phyloP scores from a whole-genome alignment of 208 protist genomes.

The Leishmania gerbilli region DNA sequence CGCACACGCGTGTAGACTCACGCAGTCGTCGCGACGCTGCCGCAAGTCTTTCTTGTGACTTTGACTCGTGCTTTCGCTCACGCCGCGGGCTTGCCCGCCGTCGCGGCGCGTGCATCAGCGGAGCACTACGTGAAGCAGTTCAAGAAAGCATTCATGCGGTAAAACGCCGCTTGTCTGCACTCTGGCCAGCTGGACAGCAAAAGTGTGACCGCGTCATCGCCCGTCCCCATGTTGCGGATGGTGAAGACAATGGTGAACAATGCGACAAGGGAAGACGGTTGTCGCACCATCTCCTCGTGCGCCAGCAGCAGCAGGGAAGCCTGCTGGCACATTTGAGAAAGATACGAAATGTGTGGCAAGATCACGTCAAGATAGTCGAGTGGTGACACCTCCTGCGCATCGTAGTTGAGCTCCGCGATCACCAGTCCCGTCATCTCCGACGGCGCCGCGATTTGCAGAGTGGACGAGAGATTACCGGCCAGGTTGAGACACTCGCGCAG shows the following conservation, averaged over 20 bases:
- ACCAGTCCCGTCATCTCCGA: constrained; percentile 25
- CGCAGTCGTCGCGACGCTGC: background rate
- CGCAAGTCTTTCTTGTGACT: background rate
- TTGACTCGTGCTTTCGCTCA: background rate
- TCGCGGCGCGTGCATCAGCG: background rate
- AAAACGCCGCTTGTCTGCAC: constrained; percentile 6
- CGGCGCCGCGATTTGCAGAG: constrained; percentile 19
- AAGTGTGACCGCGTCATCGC: constrained; percentile 1
- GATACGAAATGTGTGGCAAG: constrained; percentile 24
- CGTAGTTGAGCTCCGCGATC: constrained; percentile 26
- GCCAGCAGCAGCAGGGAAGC: constrained; percentile 30
- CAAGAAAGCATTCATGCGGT: constrained; percentile 31
- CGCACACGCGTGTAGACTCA: background rate
- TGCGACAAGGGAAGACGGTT: constrained; percentile 26
- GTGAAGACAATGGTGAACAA: constrained; percentile 31
- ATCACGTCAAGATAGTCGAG: constrained; percentile 31
- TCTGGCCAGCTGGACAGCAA: constrained; percentile 20
- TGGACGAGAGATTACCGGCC: constrained; percentile 26
- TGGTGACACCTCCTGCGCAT: constrained; percentile 40
- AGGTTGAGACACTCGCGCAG: constrained; percentile 34
- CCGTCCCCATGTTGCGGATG: constrained; percentile 22
- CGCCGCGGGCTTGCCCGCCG: background rate
- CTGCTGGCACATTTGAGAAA: constrained; percentile 40
- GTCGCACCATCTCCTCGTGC: constrained; percentile 28
- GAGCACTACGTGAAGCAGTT: constrained; percentile 26